Evolutionary conservation across 129 eudicot species (phyloP).

Genomic region (Flaveria sonorensis): DNA sequence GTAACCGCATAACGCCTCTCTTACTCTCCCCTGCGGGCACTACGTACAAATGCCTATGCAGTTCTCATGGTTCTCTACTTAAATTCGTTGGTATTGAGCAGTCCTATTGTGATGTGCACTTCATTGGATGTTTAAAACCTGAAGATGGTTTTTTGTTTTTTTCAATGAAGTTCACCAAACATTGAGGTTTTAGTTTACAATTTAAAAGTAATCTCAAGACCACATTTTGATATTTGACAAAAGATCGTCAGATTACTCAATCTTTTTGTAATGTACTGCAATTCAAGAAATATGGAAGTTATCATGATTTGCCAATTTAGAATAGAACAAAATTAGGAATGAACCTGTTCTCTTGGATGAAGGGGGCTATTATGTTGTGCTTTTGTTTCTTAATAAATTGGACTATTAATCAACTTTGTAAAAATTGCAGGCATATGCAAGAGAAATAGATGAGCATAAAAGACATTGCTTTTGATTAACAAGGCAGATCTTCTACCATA

Average conservation of each 20-base stretch:
- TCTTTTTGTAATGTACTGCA: not conserved
- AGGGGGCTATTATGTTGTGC: too few relatives aligned
- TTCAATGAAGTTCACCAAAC: not conserved
- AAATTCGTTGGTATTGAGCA: not conserved
- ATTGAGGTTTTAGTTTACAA: not conserved
- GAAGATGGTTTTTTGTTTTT: not conserved
- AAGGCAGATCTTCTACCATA: slow-evolving; percentile 92
- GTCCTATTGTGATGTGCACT: not conserved
- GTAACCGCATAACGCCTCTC: not conserved
- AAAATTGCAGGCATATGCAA: slow-evolving; percentile 81
- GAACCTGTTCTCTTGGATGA: too few relatives aligned
- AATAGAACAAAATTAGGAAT: not conserved
- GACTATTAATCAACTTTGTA: slow-evolving; percentile 5
- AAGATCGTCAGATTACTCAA: not conserved
- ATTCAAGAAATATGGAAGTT: not conserved
- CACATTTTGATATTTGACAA: not conserved
- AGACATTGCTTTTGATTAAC: slow-evolving; percentile 83
- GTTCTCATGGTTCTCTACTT: not conserved
- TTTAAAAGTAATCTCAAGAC: not conserved
- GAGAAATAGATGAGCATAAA: slow-evolving; percentile 81
- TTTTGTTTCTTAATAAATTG: not conserved
- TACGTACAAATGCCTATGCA: not conserved
- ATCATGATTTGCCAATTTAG: not conserved
- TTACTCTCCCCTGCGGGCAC: not conserved
- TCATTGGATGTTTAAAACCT: not conserved